Conservation (phyloP, 1,284 basidiomycete genomes). For the Puccinia brachypodii region DNA sequence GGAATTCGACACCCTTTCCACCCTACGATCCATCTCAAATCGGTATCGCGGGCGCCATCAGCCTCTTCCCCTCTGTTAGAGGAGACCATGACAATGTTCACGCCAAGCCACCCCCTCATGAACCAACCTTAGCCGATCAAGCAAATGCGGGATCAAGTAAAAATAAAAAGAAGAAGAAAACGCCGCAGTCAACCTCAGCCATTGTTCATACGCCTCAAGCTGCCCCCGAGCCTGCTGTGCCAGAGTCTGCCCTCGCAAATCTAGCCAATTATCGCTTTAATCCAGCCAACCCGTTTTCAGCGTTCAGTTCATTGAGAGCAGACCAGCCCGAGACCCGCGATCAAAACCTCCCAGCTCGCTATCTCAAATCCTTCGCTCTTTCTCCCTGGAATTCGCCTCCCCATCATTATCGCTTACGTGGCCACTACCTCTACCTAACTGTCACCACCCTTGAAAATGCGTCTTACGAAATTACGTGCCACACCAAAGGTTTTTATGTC, state of each 20-base stretch:
- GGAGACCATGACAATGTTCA: slow-evolving; percentile 22
- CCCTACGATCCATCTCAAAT: slow-evolving; percentile 52
- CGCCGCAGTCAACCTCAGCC: not conserved
- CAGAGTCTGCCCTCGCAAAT: slow-evolving; percentile 35
- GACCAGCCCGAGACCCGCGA: slow-evolving; percentile 55
- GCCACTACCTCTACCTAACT: slow-evolving; percentile 64
- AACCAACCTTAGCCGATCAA: slow-evolving; percentile 11
- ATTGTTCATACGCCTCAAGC: slow-evolving; percentile 32
- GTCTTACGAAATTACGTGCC: slow-evolving; percentile 61
- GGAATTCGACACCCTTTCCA: slow-evolving; percentile 47
- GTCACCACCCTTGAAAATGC: slow-evolving; percentile 64
- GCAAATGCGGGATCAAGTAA: slow-evolving; percentile 12
- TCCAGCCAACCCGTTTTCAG: slow-evolving; percentile 55
- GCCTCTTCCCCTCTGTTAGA: slow-evolving; percentile 50
- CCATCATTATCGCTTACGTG: slow-evolving; percentile 60
- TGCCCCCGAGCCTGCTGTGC: slow-evolving; percentile 21
- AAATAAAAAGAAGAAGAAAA: slow-evolving; percentile 51
- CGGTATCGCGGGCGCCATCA: slow-evolving; percentile 50
- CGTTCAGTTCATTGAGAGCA: slow-evolving; percentile 59
- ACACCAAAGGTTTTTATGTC: slow-evolving; percentile 63
- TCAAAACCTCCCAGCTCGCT: slow-evolving; percentile 55
- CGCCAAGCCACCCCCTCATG: slow-evolving; percentile 4
- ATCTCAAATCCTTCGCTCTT: slow-evolving; percentile 61
- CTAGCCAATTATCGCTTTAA: slow-evolving; percentile 52
- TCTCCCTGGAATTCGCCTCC: slow-evolving; percentile 65